These are phyloP conservation scores for Pichia deserticola DNA, from an alignment of 805 yeast species.

Conservation along the genomic window DNA sequence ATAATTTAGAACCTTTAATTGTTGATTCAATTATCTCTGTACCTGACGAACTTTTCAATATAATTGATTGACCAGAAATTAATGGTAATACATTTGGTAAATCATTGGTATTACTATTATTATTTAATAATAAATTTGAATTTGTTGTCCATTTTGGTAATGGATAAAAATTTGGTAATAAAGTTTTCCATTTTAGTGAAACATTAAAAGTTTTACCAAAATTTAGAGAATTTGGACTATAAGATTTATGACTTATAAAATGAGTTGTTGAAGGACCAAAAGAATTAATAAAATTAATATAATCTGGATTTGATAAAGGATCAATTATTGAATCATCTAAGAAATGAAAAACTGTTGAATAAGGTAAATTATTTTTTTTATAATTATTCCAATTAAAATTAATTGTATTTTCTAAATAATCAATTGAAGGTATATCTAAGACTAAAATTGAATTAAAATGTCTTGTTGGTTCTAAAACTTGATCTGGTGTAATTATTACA, in stretches of 20 bases:
- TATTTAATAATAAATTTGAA: conserved; percentile 24
- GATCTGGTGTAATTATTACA: conserved; percentile 49
- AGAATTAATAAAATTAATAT: conserved; percentile 42
- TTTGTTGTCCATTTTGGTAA: conserved; percentile 30
- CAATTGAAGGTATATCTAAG: conserved; percentile 60
- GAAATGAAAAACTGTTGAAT: conserved; percentile 63
- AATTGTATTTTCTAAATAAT: conserved; percentile 34
- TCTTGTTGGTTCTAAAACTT: conserved; percentile 63
- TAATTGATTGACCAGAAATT: conserved; percentile 23
- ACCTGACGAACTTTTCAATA: conserved; percentile 15
- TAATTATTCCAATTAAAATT: conserved; percentile 17
- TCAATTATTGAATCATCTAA: conserved; percentile 48
- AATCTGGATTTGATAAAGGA: conserved; percentile 33
- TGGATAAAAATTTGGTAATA: conserved; percentile 40
- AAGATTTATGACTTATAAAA: conserved; percentile 62
- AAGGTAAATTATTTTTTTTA: conserved; percentile 8
- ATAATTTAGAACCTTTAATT: conserved; percentile 1
- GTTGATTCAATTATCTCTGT: conserved; percentile 5
- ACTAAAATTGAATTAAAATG: conserved; percentile 54
- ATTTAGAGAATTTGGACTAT: conserved; percentile 54
- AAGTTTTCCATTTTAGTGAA: conserved; percentile 48
- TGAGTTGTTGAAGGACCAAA: conserved; percentile 52
- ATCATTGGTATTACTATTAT: neutral
- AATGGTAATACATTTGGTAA: conserved; percentile 19
- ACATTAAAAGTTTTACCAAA: conserved; percentile 48